phyloP scores from a whole-genome alignment of 768 basidiomycete genomes.

The Melanogaster broomeanus region DNA sequence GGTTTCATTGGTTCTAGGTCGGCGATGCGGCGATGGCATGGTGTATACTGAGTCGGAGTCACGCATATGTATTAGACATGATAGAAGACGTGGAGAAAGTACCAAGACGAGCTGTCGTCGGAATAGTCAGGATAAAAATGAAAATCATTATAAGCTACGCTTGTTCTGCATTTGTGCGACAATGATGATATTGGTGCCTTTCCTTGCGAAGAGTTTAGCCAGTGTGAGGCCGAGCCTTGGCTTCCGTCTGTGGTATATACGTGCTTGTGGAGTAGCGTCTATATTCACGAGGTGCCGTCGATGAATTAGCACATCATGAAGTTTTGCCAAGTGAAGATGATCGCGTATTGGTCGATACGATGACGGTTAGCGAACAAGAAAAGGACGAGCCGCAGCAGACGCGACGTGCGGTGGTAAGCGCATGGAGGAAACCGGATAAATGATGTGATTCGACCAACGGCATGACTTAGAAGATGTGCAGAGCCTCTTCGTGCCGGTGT shows the following conservation, averaged over 20 bases:
- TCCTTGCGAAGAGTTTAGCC: constrained; percentile 60
- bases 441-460: no score
- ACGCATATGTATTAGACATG: neutral
- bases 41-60: neutral
- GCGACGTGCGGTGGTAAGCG: no score
- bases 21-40: neutral
- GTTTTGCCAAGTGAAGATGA: no score
- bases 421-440: no score
- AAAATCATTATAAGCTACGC: neutral
- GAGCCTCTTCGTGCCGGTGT: no score
- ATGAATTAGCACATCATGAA: no score
- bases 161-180: constrained; percentile 74
- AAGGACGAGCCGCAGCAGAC: no score
- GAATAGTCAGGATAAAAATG: neutral
- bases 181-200: constrained; percentile 83
- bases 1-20: constrained; percentile 58
- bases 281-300: no score
- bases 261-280: constrained; percentile 66
- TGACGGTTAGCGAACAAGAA: neutral
- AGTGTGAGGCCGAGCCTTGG: constrained; percentile 77
- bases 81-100: no score
- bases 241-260: constrained; percentile 86
- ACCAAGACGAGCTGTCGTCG: neutral
- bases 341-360: neutral
- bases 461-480: no score